Base-by-base conservation (phyloP, 2,329 filamentous ascomycete species). In the Berkeleyomyces rouxiae region DNA sequence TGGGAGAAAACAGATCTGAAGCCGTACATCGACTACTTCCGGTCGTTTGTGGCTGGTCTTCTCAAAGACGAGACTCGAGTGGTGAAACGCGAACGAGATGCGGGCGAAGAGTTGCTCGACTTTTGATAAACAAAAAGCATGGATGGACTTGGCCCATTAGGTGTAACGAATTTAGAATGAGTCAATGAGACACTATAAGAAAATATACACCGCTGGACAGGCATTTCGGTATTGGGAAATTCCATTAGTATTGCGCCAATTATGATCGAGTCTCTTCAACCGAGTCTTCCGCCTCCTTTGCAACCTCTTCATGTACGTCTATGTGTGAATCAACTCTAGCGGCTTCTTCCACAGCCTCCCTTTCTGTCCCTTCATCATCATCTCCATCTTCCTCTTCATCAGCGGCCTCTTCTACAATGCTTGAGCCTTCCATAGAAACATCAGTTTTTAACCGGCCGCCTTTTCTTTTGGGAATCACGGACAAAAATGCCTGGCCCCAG, bases 1-100 rank as follows among this genome's bases (percentile, higher is more conserved):
- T 97, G 92, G 85, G 92, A 99, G 75, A 99, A 97, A 82, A 99
- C 93, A 33, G 90, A 89, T 67, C 74, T 99, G 70, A 95, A 87
- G 76, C 90, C 90, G 7, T 97, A 95, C 71, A 84, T 97, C 43
- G 91, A 97, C 64, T 85, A 86, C 68, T 97, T 99, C 74, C 82
- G 87, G 67, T 80, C 79, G 0, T 95, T 96, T 73, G 89, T 97
- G 6, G 80, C 82, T 7, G 80, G 77, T 0, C 72, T 99, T 62
- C 79, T 96, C 72, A 91, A 86, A 72, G 92, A 95, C 64, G 84
- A 86, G 71, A 83, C 77, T 63, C 70, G 73, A 3, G 76, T 72
- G 67, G 73, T 82, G 4, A 83, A 83, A 75, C 70, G 80, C 64
- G 81, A 83, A 70, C 73, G 80, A 33, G 79, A 80, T 2, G 78